Base-by-base conservation (phyloP, 2,329 filamentous ascomycete genomes). In the Colletotrichum theobromicola region DNA sequence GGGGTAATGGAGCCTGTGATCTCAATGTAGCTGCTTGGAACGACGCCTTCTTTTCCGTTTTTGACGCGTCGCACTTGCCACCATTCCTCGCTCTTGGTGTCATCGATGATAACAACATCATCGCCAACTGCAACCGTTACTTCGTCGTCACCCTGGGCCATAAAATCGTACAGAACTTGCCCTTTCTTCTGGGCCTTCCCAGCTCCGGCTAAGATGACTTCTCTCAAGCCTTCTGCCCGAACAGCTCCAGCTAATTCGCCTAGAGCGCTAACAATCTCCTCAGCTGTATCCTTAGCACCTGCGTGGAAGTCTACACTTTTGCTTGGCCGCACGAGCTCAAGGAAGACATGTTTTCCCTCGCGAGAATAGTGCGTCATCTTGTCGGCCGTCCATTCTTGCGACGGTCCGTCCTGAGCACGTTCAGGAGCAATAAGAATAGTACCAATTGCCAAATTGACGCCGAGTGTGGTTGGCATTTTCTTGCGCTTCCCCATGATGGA, bases 231-330 rank as follows among this genome's bases (percentile, higher is more conserved):
- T 81, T 95, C 95, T n/a, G 95, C 95, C 78, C 93, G 92, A 58
- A 94, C 92, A 42, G 94, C 95, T 42, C 96, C 97, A 18, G 96
- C 93, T 76, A 99, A 90, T 82, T 99, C 97, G 68, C 96, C 95
- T 46, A 99, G 89, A 66, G 94, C 94, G 72, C 91, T 90, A 35
- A 98, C 94, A 80, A 99, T 98, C 84, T 98, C 96, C 77, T 96
- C 92, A 8, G 97, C 97, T 7, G 96, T 98, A 83, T 98, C 97
- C 85, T 98, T 99, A 60, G 96, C 95, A 57, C 97, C 97, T 21
- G 97, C 97, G 83, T 99, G 97, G 78, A 99, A 97, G 84, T 99
- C 97, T 72, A 98, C 89, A 82, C 95, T 98, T 86, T 96, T 98
- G 85, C 95, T 98, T 8, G 97, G 97, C 68, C 93, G 90, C 66